These are phyloP conservation scores for Thermothielavioides terrestris DNA, from an alignment of 495 filamentous ascomycete genomes.

Conservation along the genomic window DNA sequence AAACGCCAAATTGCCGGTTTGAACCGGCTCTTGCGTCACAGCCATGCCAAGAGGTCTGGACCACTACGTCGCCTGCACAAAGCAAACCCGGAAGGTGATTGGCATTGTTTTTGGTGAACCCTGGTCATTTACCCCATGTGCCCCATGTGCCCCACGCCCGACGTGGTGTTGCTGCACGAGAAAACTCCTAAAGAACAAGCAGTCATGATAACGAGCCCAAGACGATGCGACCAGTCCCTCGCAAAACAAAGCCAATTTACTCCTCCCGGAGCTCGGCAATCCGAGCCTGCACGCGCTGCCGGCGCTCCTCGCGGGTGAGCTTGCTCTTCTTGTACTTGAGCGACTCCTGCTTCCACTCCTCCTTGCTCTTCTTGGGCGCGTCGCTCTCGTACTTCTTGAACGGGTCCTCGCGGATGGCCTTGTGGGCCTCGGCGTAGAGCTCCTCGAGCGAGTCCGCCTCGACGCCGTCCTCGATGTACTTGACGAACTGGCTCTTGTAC, in stretches of 20 bases:
- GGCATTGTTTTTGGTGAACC: constrained; percentile 27
- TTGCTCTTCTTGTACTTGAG: constrained; percentile 74
- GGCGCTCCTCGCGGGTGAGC: constrained; percentile 71
- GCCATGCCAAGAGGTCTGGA: neutral
- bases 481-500: constrained; percentile 93
- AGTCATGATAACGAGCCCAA: constrained; percentile 17
- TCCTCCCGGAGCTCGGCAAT: constrained; percentile 62
- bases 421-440: constrained; percentile 88
- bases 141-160: constrained; percentile 13
- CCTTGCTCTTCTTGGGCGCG: constrained; percentile 82
- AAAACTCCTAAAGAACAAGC: constrained; percentile 26
- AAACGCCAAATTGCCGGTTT: neutral
- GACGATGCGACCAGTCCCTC: constrained; percentile 22
- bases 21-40: constrained; percentile 4
- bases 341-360: constrained; percentile 91
- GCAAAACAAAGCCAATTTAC: constrained; percentile 21
- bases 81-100: constrained; percentile 17
- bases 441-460: constrained; percentile 98
- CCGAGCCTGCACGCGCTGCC: constrained; percentile 73
- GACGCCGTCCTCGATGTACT: constrained; percentile 93
- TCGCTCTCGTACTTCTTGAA: constrained; percentile 86
- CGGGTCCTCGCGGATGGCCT: constrained; percentile 94
- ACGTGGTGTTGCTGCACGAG: neutral
- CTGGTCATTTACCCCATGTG: constrained; percentile 23
- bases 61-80: neutral